Base-by-base conservation (phyloP, 176 grass and related monocot genomes). In the Cenchrus fungigraminus region DNA sequence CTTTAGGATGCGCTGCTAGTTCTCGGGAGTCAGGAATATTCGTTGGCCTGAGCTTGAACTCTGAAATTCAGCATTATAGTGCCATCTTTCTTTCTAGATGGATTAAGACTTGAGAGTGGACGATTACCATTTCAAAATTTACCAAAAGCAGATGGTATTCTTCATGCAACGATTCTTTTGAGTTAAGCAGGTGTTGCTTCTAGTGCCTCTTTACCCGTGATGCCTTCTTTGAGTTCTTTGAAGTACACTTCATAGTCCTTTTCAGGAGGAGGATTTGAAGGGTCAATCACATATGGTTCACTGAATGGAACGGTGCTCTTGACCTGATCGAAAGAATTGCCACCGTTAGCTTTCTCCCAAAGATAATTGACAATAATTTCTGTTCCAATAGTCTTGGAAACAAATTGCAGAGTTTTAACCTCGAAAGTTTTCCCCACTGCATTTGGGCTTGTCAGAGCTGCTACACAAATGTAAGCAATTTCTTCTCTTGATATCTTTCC, bases 301-400 rank as follows among this genome's bases (percentile, higher is more conserved):
- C 91, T 99, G 20, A 99, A 96, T 77, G 97, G 97, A 71, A 99
- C 91, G n/a, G 97, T 99, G 53, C 91, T 96, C 90, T 94, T 96
- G n/a, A 99, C 97, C 97, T 96, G 83, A 76, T 42, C 46, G 81
- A 9, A 84, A 54, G 6, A 76, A 17, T 12, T 57, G 29, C 9
- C 47, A 40, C 34, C 34, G 42, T 83, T 76, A 83, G 59, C 61
- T 74, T 87, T 68, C 5, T 78, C 58, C 7, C n/a, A 13, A 53
- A 86, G 46, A 82, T 42, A 76, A 63, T 25, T 45, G 6, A 67
- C n/a, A 79, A 60, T 55, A 11, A 31, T 15, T 81, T 42, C 49
- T 77, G 13, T 20, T 25, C 28, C n/a, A 56, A 59, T 79, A 56
- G 37, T 49, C 71, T 76, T 32, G 15, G 50, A 51, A 81, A 82